Evolutionary conservation across 2,329 filamentous ascomycete species (phyloP).

Genomic region (Fusarium stilboides): DNA sequence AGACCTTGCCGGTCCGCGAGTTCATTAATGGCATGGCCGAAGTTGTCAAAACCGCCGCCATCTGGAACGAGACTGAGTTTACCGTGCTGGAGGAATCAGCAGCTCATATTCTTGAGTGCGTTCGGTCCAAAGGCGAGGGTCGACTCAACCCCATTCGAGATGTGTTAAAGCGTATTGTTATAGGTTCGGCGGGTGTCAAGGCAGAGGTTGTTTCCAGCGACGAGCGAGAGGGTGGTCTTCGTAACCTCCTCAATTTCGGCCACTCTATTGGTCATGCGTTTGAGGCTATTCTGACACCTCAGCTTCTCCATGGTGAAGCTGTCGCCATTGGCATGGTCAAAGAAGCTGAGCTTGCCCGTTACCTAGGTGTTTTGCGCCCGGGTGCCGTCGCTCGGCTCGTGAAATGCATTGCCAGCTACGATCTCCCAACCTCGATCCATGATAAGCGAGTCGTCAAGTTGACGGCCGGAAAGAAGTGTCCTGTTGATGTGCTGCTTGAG

Average conservation of each 20-base stretch:
- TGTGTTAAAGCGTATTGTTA: slow-evolving; percentile 83
- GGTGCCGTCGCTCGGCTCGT: slow-evolving; percentile 90
- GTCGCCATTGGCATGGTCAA: slow-evolving; percentile 99
- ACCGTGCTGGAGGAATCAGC: slow-evolving; percentile 86
- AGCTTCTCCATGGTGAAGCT: slow-evolving; percentile 94
- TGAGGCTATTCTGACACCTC: slow-evolving; percentile 94
- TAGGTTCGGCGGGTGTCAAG: slow-evolving; percentile 94
- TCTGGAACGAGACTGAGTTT: slow-evolving; percentile 93
- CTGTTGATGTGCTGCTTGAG: slow-evolving; percentile 85
- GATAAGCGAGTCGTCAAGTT: slow-evolving; percentile 87
- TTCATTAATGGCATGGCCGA: slow-evolving; percentile 99
- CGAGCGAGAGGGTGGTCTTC: slow-evolving; percentile 92
- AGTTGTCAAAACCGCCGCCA: slow-evolving; percentile 97
- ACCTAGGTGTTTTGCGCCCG: slow-evolving; percentile 86
- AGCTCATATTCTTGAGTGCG: slow-evolving; percentile 73
- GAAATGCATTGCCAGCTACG: slow-evolving; percentile 96
- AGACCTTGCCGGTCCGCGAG: slow-evolving; percentile 90
- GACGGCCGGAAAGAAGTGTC: slow-evolving; percentile 89
- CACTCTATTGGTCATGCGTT: slow-evolving; percentile 98
- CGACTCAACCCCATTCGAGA: slow-evolving; percentile 80
- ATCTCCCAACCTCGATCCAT: slow-evolving; percentile 85
- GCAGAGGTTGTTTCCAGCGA: slow-evolving; percentile 94
- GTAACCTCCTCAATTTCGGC: slow-evolving; percentile 96
- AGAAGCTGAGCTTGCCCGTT: slow-evolving; percentile 92
- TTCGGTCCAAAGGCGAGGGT: slow-evolving; percentile 57